These are phyloP conservation scores for Saksenaea oblongispora DNA, from an alignment of 371 early-diverging fungal species.

Conservation along the genomic window DNA sequence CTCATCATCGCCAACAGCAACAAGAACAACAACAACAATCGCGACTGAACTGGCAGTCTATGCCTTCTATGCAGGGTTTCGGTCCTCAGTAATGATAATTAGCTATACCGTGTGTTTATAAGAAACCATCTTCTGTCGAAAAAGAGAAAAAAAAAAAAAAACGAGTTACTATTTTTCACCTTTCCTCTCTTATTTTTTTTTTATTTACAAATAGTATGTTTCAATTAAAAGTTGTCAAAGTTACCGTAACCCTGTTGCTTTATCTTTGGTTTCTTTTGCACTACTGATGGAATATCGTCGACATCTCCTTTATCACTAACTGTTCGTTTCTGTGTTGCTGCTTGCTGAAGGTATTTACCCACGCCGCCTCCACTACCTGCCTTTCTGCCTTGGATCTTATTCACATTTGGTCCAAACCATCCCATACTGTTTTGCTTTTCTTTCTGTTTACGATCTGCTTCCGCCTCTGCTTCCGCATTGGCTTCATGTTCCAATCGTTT, in stretches of 20 bases:
- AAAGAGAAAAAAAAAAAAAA: too few relatives aligned
- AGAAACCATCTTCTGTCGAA: too few relatives aligned
- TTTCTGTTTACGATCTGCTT: slow-evolving; percentile 30
- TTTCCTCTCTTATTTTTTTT: not conserved
- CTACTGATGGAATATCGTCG: slow-evolving; percentile 19
- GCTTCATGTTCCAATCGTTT: slow-evolving; percentile 50
- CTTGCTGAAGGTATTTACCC: slow-evolving; percentile 69
- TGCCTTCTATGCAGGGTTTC: slow-evolving; percentile 5
- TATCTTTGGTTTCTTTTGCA: slow-evolving; percentile 31
- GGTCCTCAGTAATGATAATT: not conserved
- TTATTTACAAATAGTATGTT: slow-evolving; percentile 12
- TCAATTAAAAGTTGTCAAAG: slow-evolving; percentile 15
- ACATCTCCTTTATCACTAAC: not conserved
- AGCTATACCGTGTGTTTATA: not conserved
- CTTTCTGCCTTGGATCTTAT: slow-evolving; percentile 20
- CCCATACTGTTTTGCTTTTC: slow-evolving; percentile 64
- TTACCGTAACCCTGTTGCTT: slow-evolving; percentile 6
- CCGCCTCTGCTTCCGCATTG: slow-evolving; percentile 46
- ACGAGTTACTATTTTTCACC: not conserved
- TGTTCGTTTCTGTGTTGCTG: slow-evolving; percentile 14
- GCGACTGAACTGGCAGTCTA: slow-evolving; percentile 1
- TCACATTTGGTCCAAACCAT: slow-evolving; percentile 73
- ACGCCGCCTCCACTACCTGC: slow-evolving; percentile 41
- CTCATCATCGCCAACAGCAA: slow-evolving; percentile 21
- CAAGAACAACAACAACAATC: slow-evolving; percentile 16